Evolutionary conservation across 1,284 basidiomycete species (phyloP), one percentile per base, ranked within the genome.

Genomic region (Ustilago vetiveriae): DNA sequence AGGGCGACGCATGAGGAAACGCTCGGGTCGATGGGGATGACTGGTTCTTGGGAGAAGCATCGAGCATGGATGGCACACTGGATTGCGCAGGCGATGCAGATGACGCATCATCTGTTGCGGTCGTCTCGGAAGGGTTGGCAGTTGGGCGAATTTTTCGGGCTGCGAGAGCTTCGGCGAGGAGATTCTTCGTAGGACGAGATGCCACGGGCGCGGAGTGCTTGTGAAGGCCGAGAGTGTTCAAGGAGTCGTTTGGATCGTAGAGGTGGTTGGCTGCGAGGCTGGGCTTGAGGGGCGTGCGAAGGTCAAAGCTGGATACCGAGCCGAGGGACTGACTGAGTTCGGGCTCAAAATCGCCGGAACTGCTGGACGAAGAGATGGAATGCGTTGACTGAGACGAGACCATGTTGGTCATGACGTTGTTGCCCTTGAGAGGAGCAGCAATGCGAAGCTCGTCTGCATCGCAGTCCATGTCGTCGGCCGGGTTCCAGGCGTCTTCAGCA

Each of bases 241-340:
- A 56, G 10, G 56, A 54, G 14, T 57, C 58, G 52, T 49, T 58
- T 22, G 56, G 53, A 29, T 60, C 60, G 42, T 52, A 52, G 39
- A 48, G 45, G 32, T 68, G 56, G 38, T 69, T 65, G 37, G 54
- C 48, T 17, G 60, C 49, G 17, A 52, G 59, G 39, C 59, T 57
- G 14, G 54, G 51, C 47, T 74, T 74, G 51, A 74, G 66, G 10
- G 72, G 72, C 3, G 72, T 75, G 35, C 60, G 55, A n/a, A 75
- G 59, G 44, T 75, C 72, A 36, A 72, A 72, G 46, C 72, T 75
- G 17, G 57, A 63, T 32, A 69, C 72, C 4, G 72, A 75, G 36
- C 66, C 66, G 27, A 72, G 56, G 27, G 72, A 75, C 50, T 64
- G 69, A 49, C 70, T 73, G 23, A 75, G 64, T 44, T 75, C 72